Percentiles rank a stretch among this genome's conserved stretches.
phyloP scores from a whole-genome alignment of 164 flowering plant species.

The Malania oleifera region DNA sequence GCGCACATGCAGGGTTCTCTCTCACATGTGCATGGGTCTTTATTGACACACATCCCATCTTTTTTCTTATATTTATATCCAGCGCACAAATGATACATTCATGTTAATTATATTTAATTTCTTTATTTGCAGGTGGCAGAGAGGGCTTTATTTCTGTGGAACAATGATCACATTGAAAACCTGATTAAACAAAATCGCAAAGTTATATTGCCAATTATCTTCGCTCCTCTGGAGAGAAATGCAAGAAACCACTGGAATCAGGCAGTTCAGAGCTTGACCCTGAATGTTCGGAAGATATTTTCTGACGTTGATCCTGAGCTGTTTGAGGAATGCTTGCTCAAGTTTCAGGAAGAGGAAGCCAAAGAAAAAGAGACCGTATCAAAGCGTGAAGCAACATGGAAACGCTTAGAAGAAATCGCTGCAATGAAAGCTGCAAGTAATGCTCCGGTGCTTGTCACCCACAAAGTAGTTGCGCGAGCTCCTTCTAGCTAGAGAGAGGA shows the following conservation, averaged over 20 bases:
- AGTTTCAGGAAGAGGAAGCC: constrained; percentile 21
- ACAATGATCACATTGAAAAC: constrained; percentile 23
- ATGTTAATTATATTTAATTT: no score
- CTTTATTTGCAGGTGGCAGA: constrained; percentile 26
- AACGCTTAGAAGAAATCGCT: constrained; percentile 19
- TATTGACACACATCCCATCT: no score
- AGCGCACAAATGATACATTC: no score
- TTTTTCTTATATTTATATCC: no score
- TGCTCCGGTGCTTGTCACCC: constrained; percentile 6
- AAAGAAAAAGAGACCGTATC: constrained; percentile 10
- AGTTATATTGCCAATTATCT: constrained; percentile 15
- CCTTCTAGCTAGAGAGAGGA: not conserved
- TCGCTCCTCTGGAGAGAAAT: constrained; percentile 24
- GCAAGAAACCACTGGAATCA: constrained; percentile 23
- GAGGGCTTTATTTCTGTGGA: constrained; percentile 22
- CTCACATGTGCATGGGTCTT: no score
- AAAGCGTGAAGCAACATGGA: constrained; percentile 19
- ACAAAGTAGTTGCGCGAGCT: not conserved
- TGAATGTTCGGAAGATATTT: constrained; percentile 17
- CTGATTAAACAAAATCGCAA: constrained; percentile 14
- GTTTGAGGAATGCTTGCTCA: constrained; percentile 20
- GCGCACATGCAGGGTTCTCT: no score
- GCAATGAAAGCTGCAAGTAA: constrained; percentile 10
- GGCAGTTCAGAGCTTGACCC: constrained; percentile 17
- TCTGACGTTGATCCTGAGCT: constrained; percentile 22